Conservation (phyloP, 805 yeast genomes). For the Yamadazyma akitaensis region DNA sequence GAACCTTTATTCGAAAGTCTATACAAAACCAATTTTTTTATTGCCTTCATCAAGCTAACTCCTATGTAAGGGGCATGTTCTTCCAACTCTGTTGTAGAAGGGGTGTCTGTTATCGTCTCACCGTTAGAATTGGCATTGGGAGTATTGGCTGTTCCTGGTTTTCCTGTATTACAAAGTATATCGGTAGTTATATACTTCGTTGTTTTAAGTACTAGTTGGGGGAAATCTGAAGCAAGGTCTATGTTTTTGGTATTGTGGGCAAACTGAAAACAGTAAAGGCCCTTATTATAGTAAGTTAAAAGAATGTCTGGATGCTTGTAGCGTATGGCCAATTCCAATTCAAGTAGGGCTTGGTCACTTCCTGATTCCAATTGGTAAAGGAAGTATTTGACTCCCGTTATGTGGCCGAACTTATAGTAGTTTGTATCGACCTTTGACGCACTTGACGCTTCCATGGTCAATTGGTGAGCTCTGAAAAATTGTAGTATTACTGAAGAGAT, state of each 20-base stretch:
- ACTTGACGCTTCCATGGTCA: slow-evolving; percentile 11
- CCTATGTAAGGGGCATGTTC: slow-evolving; percentile 32
- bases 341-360: slow-evolving; percentile 38
- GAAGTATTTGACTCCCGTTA: slow-evolving; percentile 26
- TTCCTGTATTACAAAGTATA: slow-evolving; percentile 29
- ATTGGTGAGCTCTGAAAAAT: not conserved
- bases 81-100: not conserved
- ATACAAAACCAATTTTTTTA: slow-evolving; percentile 35
- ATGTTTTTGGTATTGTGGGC: slow-evolving; percentile 19
- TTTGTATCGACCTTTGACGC: slow-evolving; percentile 34
- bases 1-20: slow-evolving; percentile 25
- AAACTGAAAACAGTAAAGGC: slow-evolving; percentile 33
- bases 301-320: slow-evolving; percentile 35
- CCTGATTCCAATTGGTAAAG: slow-evolving; percentile 26
- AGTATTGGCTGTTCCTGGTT: slow-evolving; percentile 8
- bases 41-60: slow-evolving; percentile 37
- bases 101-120: not conserved
- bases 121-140: not conserved
- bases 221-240: slow-evolving; percentile 21
- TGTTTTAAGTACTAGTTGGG: slow-evolving; percentile 22
- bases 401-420: slow-evolving; percentile 39
- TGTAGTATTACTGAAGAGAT: not conserved
- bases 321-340: slow-evolving; percentile 37
- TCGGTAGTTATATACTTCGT: slow-evolving; percentile 23
- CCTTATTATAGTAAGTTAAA: slow-evolving; percentile 40